Base-by-base conservation (phyloP, 208 protist species). In the Trypanosoma conorhini region DNA sequence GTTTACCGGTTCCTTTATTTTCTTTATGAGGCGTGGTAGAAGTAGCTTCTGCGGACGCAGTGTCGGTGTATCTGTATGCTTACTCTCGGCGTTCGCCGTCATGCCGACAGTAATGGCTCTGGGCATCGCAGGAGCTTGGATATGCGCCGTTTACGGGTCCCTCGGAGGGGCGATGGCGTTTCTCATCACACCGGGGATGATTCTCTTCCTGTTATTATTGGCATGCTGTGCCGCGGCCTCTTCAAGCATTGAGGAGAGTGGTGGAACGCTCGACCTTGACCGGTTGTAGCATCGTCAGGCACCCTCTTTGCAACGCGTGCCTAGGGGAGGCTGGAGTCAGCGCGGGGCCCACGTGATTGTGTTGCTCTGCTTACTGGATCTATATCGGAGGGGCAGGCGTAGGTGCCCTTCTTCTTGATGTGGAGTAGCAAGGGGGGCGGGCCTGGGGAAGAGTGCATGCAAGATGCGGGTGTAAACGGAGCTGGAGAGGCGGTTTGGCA, bases 101-200 rank as follows among this genome's bases (percentile, higher is more conserved):
- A 65, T 76, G 15, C 81, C 87, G 13, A 84, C 81, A 13, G 22
- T 92, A 3, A 62, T 85, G 13, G 80, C 86, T 60, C 54, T 85
- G 10, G 81, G 83, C 2, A 79, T 72, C 15, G 71, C 77, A 15
- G 72, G 77, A 33, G 73, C 84, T 55, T 89, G 87, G 82, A 70
- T 85, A 30, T 83, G 79, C 38, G 79, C 67, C 19, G 75, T 73
- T 31, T 87, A 81, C 67, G 72, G 59, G 46, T 83, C 75, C 58
- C 3, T 70, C 13, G 33, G 62, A 10, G 79, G 68, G 19, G 72
- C 63, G 24, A 66, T 89, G 13, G 74, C 67, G 35, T 85, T 87
- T 67, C 67, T 80, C 42, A 65, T 85, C 61, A 62, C 80, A 21
- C 81, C 86, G 5, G 83, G 80, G 26, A 59, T 72, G 15, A 22